Evolutionary conservation across 106 monocot genomes (phyloP), one percentile per base, ranked within the genome.

Genomic region (Dioscorea alata): DNA sequence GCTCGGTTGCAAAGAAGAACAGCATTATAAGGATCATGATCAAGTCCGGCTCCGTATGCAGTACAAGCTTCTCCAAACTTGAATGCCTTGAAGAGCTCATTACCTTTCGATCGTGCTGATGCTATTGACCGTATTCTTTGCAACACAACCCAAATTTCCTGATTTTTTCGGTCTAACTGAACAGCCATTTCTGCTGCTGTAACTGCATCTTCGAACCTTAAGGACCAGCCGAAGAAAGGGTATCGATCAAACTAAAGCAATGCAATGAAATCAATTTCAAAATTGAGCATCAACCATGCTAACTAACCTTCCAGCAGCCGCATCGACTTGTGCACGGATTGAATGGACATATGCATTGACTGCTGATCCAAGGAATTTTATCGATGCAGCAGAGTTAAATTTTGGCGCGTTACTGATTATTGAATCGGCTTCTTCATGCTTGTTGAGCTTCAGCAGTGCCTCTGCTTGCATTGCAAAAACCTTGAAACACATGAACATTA

Each of bases 1-100:
- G 94, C 94, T 50, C 87, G 79, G 62, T 90, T 90, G 85, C 85
- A 90, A 13, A 90, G 79, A 4, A 90, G 76, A 64, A 94, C 76
- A 6, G 94, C 67, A 65, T 94, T 94, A 23, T 61, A 24, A 0
- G 90, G 59, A 9, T 87, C 94, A 42, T 83, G 68, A 1, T 83
- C 74, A 1, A 94, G 76, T 48, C 94, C 94, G 22, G 83, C 84
- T 2, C 78, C 70, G 24, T 90, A 94, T 0, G 87, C 82, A 15
- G 61, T 62, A 56, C 85, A 83, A 8, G 94, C 94, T 70, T 90
- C 94, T 6, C 59, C 69, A 50, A 85, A 94, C 53, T 64, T 87
- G 48, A 58, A 75, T 12, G 75, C 74, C 50, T 81, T 87, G 78
- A 94, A 94, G 63, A 83, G 80, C 16, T 85, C 82, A 54, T 90